A percentile compares a stretch with the other conserved stretches of the same genome.
Conservation (phyloP, 768 basidiomycete genomes). For the Russula dissimulans region DNA sequence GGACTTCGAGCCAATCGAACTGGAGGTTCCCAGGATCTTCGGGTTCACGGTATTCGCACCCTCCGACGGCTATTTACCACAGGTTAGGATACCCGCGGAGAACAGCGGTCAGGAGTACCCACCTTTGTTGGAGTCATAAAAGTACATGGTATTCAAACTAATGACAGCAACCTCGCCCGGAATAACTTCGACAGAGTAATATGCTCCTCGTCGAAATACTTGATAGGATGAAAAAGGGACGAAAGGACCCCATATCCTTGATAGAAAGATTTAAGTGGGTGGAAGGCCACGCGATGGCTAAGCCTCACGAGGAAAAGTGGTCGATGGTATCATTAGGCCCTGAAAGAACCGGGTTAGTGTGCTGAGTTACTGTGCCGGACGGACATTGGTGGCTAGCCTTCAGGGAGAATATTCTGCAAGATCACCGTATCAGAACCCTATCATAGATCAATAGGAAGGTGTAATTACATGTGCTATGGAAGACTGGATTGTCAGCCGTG, state of each 20-base stretch:
- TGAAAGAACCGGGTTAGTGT: conserved; percentile 20
- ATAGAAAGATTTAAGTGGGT: neutral
- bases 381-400: conserved; percentile 34
- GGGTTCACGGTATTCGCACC: conserved; percentile 51
- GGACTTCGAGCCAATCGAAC: conserved; percentile 86
- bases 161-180: conserved; percentile 68
- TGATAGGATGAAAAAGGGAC: conserved; percentile 73
- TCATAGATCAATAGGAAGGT: neutral
- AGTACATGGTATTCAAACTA: conserved; percentile 85
- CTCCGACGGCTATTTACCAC: conserved; percentile 53
- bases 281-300: neutral
- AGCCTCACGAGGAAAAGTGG: conserved; percentile 56
- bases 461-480: conserved; percentile 48
- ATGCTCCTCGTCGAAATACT: conserved; percentile 82
- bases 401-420: conserved; percentile 52
- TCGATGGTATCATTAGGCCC: conserved; percentile 63
- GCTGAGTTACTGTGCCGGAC: neutral
- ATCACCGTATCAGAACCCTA: conserved; percentile 1
- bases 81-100: neutral
- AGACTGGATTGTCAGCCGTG: conserved; percentile 14
- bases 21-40: conserved; percentile 84
- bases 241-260: conserved; percentile 71
- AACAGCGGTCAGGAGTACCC: conserved; percentile 8
- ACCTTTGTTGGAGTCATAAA: conserved; percentile 87
- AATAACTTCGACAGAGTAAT: conserved; percentile 73